A percentile compares a stretch with the other conserved stretches of the same genome.
These are phyloP conservation scores for Odontarrhena argentea DNA, from an alignment of 345 rosid genomes.

Conservation along the genomic window DNA sequence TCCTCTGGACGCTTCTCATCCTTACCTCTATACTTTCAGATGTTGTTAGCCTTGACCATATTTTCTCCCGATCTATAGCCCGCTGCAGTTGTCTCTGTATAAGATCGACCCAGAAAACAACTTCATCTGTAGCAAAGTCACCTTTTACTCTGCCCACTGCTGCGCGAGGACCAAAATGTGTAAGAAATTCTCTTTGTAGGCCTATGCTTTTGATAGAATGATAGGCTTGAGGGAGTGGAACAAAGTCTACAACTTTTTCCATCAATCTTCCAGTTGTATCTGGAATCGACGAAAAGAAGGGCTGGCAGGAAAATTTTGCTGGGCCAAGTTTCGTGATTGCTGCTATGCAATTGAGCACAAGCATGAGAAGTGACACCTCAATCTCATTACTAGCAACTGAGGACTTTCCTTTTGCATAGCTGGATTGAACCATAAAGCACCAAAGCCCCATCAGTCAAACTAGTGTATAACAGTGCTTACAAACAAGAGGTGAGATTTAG, in stretches of 20 bases:
- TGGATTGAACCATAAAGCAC: conserved; percentile 42
- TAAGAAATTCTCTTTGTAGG: conserved; percentile 83
- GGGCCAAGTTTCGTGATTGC: conserved; percentile 87
- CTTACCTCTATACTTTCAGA: conserved; percentile 96
- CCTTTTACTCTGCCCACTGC: conserved; percentile 68
- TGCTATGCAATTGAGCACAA: conserved; percentile 77
- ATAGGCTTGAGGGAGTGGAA: conserved; percentile 73
- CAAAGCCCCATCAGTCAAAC: conserved; percentile 24
- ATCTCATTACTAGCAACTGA: conserved; percentile 52
- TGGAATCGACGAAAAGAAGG: conserved; percentile 65
- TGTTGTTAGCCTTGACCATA: conserved; percentile 96
- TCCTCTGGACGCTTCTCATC: conserved; percentile 17
- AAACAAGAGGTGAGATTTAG: conserved; percentile 10
- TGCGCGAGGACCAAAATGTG: conserved; percentile 92
- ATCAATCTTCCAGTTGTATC: conserved; percentile 83
- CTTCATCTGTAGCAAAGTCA: conserved; percentile 75
- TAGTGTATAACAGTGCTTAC: conserved; percentile 16
- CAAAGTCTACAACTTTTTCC: conserved; percentile 80
- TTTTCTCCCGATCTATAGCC: conserved; percentile 93
- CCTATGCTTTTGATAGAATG: conserved; percentile 73
- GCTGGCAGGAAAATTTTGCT: conserved; percentile 76
- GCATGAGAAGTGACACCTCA: conserved; percentile 81
- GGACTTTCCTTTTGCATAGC: conserved; percentile 54
- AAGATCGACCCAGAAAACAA: conserved; percentile 92
- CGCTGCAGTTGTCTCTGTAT: conserved; percentile 78